phyloP scores from a whole-genome alignment of 1,139 yeast species.

The Martiniozyma asiatica region DNA sequence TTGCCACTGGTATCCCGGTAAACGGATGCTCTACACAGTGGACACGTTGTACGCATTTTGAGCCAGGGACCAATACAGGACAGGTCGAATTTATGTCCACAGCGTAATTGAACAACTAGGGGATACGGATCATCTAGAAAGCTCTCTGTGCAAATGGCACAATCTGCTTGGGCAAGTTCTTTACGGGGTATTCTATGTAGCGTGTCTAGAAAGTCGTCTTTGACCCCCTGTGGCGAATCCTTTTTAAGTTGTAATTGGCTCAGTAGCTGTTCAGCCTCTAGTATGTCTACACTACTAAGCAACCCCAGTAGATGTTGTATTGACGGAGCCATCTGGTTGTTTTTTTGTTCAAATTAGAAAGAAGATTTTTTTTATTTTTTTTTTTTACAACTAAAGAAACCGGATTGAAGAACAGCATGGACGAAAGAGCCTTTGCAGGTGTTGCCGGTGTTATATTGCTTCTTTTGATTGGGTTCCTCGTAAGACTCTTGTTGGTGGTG shows the following conservation, averaged over 20 bases:
- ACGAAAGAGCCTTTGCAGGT: no score
- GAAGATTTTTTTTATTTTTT: slow-evolving; percentile 2
- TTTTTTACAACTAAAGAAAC: not conserved
- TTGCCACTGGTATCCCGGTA: slow-evolving; percentile 25
- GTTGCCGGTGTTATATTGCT: no score
- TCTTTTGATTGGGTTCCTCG: slow-evolving; percentile 6
- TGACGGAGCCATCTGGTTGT: slow-evolving; percentile 3
- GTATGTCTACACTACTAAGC: no score
- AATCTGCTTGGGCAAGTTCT: slow-evolving; percentile 41
- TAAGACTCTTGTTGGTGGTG: slow-evolving; percentile 2
- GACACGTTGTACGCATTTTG: slow-evolving; percentile 69
- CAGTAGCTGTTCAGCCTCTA: not conserved
- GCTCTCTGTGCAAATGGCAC: slow-evolving; percentile 75
- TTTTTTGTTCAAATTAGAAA: slow-evolving; percentile 11
- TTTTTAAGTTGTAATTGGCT: slow-evolving; percentile 1
- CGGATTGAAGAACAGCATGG: no score
- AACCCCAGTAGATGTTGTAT: no score
- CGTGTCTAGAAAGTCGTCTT: slow-evolving; percentile 59
- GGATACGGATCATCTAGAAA: slow-evolving; percentile 70
- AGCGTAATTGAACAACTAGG: slow-evolving; percentile 69
- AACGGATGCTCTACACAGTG: slow-evolving; percentile 72
- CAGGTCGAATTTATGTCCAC: slow-evolving; percentile 72
- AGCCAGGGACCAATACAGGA: slow-evolving; percentile 93
- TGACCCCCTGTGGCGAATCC: slow-evolving; percentile 34
- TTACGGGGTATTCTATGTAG: slow-evolving; percentile 56